These are phyloP conservation scores for Sisymbrium altissimum DNA, from an alignment of 345 rosid genomes.

Conservation along the genomic window DNA sequence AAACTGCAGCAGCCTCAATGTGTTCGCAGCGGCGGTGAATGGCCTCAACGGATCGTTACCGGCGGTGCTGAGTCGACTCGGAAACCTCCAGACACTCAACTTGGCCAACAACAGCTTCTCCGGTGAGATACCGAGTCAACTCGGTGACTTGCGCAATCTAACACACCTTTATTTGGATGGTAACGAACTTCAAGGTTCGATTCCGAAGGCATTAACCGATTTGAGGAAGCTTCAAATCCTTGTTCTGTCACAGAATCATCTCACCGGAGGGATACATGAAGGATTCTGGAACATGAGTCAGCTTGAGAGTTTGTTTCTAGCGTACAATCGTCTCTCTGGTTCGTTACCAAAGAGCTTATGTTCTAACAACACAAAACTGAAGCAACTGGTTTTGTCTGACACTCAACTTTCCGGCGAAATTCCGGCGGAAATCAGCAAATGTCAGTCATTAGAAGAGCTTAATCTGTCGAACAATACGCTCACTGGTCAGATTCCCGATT, in stretches of 20 bases:
- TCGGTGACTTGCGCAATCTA: conserved; percentile 54
- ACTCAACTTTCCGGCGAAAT: conserved; percentile 62
- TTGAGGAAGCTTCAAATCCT: conserved; percentile 50
- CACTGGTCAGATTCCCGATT: conserved; percentile 51
- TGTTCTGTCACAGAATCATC: conserved; percentile 64
- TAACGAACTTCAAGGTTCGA: conserved; percentile 53
- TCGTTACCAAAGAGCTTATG: conserved; percentile 57
- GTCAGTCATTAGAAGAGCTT: conserved; percentile 53
- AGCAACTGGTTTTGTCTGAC: conserved; percentile 45
- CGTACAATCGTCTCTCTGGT: conserved; percentile 52
- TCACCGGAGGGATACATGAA: conserved; percentile 57
- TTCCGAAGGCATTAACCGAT: conserved; percentile 53
- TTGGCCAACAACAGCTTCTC: conserved; percentile 73
- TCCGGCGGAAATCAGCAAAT: conserved; percentile 55
- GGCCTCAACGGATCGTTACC: conserved; percentile 66
- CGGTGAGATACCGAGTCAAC: conserved; percentile 57
- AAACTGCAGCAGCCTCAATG: conserved; percentile 45
- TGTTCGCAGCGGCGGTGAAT: conserved; percentile 57
- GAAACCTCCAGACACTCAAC: conserved; percentile 52
- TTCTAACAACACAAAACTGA: conserved; percentile 44
- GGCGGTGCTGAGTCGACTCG: conserved; percentile 49
- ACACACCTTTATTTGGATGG: conserved; percentile 52
- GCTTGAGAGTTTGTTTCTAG: conserved; percentile 46
- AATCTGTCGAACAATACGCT: conserved; percentile 61
- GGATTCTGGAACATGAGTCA: conserved; percentile 40